A percentile compares a stretch with the other conserved stretches of the same genome.
Conservation (phyloP, 768 basidiomycete genomes). For the Dacryopinax primogenitus region DNA sequence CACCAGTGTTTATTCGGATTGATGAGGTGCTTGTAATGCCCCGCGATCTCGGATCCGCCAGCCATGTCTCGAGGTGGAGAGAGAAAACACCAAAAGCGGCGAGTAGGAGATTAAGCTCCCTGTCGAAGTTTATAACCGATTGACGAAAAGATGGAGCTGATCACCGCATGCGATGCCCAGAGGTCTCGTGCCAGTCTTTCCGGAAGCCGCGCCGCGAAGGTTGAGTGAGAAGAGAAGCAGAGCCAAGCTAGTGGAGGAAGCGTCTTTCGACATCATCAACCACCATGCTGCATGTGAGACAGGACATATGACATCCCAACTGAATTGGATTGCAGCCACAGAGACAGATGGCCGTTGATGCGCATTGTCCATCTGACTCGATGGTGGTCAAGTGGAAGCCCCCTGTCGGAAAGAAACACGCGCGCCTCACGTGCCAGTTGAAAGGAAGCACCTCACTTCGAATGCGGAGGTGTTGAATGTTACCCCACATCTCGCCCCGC, state of each 20-base stretch:
- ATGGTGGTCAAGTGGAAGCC: too few relatives aligned
- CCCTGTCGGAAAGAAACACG: not conserved
- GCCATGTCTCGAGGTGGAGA: not conserved
- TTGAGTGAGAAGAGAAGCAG: not conserved
- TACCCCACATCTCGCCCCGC: not conserved
- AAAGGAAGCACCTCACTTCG: not conserved
- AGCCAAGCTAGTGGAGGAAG: not conserved
- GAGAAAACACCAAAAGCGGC: not conserved
- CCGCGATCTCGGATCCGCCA: not conserved
- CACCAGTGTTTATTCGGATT: slow-evolving; percentile 5
- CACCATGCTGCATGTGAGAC: not conserved
- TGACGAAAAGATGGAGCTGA: not conserved
- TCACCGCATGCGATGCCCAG: not conserved
- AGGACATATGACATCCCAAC: not conserved
- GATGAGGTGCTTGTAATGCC: slow-evolving; percentile 5
- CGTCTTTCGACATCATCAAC: not conserved
- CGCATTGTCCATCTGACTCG: too few relatives aligned
- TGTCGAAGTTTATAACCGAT: not conserved
- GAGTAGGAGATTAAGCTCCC: not conserved
- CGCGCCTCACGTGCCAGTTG: not conserved
- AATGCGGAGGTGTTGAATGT: not conserved
- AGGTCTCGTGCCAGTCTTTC: not conserved
- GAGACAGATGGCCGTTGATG: too few relatives aligned
- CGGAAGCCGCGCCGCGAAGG: not conserved
- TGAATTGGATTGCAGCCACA: not conserved